A percentile compares a stretch with the other conserved stretches of the same genome.
These are phyloP conservation scores for Mimosa bimucronata DNA, from an alignment of 306 rosid genomes.

Conservation along the genomic window DNA sequence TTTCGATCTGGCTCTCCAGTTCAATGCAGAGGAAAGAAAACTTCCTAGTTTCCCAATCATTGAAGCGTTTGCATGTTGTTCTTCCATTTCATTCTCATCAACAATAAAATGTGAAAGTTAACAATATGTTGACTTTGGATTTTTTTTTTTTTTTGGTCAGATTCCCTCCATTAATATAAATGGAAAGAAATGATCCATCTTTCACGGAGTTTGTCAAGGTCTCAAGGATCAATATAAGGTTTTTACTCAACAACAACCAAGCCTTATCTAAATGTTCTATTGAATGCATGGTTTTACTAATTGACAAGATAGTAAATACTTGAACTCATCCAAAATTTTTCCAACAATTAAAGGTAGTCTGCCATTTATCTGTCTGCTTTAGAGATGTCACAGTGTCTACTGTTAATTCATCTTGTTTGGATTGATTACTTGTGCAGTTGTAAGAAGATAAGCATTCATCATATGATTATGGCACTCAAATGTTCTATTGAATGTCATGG, in stretches of 20 bases:
- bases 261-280: background rate
- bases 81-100: background rate
- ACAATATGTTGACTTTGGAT: background rate
- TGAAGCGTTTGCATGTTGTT: background rate
- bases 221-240: background rate
- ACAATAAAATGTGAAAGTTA: background rate
- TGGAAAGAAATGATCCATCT: background rate
- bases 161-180: background rate
- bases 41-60: background rate
- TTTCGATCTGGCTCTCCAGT: background rate
- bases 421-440: conserved; percentile 18
- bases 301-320: background rate
- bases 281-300: background rate
- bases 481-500: background rate
- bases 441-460: background rate
- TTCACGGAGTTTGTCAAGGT: background rate
- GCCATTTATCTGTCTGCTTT: background rate
- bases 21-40: background rate
- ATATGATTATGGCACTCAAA: background rate
- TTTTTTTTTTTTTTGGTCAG: background rate
- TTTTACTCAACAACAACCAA: background rate
- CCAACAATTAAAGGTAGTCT: background rate
- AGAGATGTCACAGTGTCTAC: background rate
- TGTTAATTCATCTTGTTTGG: background rate
- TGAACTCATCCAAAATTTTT: background rate